A percentile compares a stretch with the other conserved stretches of the same genome.
These are phyloP conservation scores for Lactarius deliciosus DNA, from an alignment of 768 basidiomycete species.

Conservation along the genomic window DNA sequence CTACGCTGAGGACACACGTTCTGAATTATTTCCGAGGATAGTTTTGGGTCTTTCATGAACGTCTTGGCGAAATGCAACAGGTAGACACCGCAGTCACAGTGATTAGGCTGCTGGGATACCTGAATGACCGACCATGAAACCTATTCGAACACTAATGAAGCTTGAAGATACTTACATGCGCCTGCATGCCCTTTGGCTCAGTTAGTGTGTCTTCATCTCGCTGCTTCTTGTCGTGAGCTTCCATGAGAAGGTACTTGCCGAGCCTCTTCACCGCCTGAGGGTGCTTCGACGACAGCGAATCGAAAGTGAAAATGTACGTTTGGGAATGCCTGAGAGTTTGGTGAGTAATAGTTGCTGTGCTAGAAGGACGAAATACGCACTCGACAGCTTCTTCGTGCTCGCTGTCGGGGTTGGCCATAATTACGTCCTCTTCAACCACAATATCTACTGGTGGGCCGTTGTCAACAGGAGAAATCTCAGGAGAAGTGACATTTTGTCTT, in stretches of 20 bases:
- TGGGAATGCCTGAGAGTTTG: constrained; percentile 42
- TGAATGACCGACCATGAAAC: constrained; percentile 34
- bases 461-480: neutral
- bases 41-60: constrained; percentile 64
- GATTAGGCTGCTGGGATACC: constrained; percentile 90
- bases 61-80: constrained; percentile 82
- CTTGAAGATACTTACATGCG: constrained; percentile 43
- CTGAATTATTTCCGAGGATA: constrained; percentile 51
- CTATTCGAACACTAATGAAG: neutral
- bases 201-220: constrained; percentile 34
- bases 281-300: constrained; percentile 82
- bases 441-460: constrained; percentile 13
- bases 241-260: constrained; percentile 63
- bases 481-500: neutral
- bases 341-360: constrained; percentile 2
- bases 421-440: constrained; percentile 13
- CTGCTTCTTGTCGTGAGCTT: constrained; percentile 69
- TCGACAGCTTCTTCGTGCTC: constrained; percentile 18
- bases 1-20: constrained; percentile 32
- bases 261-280: constrained; percentile 61
- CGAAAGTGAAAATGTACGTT: constrained; percentile 80
- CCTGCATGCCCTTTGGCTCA: constrained; percentile 49
- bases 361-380: constrained; percentile 1
- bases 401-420: constrained; percentile 17
- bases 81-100: constrained; percentile 90